Evolutionary conservation across 2,329 filamentous ascomycete genomes (phyloP).

Genomic region (Metarhizium anisopliae): DNA sequence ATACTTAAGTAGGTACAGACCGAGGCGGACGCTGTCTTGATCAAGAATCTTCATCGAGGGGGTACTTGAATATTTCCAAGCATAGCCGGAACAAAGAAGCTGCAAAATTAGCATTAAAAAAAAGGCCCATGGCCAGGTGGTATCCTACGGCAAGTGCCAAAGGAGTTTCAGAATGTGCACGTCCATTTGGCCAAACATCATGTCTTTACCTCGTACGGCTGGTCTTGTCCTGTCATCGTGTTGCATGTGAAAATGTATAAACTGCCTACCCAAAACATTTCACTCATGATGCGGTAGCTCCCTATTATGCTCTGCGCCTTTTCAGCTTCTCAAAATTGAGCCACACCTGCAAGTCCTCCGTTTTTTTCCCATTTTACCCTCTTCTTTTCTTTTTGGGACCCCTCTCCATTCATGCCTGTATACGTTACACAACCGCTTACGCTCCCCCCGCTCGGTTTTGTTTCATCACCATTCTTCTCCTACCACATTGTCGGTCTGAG

Average conservation of each 20-base stretch:
- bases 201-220: not conserved
- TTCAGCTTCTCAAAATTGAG: not conserved
- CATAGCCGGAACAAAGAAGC: too few species aligned
- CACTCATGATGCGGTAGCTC: not conserved
- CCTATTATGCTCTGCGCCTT: not conserved
- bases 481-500: slow-evolving; percentile 20
- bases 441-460: not conserved
- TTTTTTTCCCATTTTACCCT: not conserved
- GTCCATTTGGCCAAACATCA: too few species aligned
- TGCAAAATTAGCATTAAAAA: too few species aligned
- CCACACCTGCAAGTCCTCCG: not conserved
- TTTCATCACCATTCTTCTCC: not conserved
- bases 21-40: too few species aligned
- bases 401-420: not conserved
- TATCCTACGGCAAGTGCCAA: too few species aligned
- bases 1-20: too few species aligned
- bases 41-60: too few species aligned
- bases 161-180: too few species aligned
- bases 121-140: too few species aligned
- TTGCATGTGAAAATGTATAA: not conserved
- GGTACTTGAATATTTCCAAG: too few species aligned
- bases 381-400: not conserved
- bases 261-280: not conserved
- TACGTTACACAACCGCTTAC: not conserved
- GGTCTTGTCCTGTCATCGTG: not conserved